Conservation (phyloP, 768 basidiomycete species). For the Boletus coccyginus region DNA sequence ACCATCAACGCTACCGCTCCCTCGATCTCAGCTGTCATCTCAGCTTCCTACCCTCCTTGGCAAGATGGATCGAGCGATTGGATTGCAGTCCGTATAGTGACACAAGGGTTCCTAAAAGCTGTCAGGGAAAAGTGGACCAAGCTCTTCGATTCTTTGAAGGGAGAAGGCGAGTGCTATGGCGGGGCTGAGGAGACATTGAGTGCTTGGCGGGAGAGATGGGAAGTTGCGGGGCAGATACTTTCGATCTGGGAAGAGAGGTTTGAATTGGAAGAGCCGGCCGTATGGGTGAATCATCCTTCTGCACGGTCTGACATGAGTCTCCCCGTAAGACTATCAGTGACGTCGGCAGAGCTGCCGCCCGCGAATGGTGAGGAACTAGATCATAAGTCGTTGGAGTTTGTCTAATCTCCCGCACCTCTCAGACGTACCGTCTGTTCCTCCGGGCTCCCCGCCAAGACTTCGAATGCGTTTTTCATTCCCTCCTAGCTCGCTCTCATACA, state of each 20-base stretch:
- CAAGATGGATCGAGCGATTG: conserved; percentile 55
- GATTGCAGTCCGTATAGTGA: conserved; percentile 44
- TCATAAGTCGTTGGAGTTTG: neutral
- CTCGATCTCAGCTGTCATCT: conserved; percentile 61
- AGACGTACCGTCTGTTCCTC: neutral
- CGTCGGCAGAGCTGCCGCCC: neutral
- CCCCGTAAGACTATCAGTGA: neutral
- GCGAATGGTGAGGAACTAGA: neutral
- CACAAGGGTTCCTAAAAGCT: conserved; percentile 41
- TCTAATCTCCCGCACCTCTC: neutral
- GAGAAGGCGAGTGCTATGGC: conserved; percentile 61
- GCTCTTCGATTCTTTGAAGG: conserved; percentile 68
- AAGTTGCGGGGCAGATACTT: conserved; percentile 17
- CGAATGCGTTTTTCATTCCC: neutral
- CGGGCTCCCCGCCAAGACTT: neutral
- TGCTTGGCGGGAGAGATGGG: conserved; percentile 64
- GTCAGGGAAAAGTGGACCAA: conserved; percentile 60
- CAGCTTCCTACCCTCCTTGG: conserved; percentile 65
- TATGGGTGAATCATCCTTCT: neutral
- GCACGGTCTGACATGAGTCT: neutral
- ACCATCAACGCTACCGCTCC: conserved; percentile 57
- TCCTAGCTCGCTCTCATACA: neutral
- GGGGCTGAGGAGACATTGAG: conserved; percentile 60
- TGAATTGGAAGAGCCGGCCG: neutral
- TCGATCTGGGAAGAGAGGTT: neutral